Conservation (phyloP, 148 eudicot genomes). For the Limonium bicolor region DNA sequence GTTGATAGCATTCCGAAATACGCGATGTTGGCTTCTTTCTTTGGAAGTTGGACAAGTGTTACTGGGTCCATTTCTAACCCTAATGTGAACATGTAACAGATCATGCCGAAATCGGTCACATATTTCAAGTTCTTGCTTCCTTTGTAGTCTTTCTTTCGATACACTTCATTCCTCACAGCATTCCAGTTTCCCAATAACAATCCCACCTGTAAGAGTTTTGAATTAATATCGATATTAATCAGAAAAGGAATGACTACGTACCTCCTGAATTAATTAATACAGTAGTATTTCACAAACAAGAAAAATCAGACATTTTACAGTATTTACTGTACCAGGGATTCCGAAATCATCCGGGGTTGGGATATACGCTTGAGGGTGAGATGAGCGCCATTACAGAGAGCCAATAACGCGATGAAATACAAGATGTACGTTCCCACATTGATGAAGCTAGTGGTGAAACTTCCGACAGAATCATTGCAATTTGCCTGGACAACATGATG, state of each 20-base stretch:
- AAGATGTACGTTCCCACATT: constrained; percentile 19
- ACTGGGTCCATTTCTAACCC: constrained; percentile 72
- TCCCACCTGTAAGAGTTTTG: constrained; percentile 86
- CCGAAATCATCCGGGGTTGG: constrained; percentile 75
- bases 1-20: constrained; percentile 47
- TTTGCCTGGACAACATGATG: too few species aligned
- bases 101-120: constrained; percentile 72
- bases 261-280: too few species aligned
- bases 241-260: too few species aligned
- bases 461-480: constrained; percentile 2
- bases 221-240: too few species aligned
- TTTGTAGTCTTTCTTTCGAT: background rate
- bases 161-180: constrained; percentile 7
- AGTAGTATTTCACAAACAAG: too few species aligned
- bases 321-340: constrained; percentile 72
- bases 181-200: constrained; percentile 31
- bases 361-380: constrained; percentile 38
- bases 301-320: constrained; percentile 1
- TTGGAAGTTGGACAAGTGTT: constrained; percentile 29
- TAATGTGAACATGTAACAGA: constrained; percentile 61
- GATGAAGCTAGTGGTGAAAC: constrained; percentile 13
- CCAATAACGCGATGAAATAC: constrained; percentile 25
- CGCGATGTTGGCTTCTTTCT: constrained; percentile 51
- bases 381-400: constrained; percentile 42
- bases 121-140: constrained; percentile 26